Percentiles rank a stretch among this genome's conserved stretches.
These are phyloP conservation scores for Aquilaria sinensis DNA, from an alignment of 345 rosid species.

Conservation along the genomic window DNA sequence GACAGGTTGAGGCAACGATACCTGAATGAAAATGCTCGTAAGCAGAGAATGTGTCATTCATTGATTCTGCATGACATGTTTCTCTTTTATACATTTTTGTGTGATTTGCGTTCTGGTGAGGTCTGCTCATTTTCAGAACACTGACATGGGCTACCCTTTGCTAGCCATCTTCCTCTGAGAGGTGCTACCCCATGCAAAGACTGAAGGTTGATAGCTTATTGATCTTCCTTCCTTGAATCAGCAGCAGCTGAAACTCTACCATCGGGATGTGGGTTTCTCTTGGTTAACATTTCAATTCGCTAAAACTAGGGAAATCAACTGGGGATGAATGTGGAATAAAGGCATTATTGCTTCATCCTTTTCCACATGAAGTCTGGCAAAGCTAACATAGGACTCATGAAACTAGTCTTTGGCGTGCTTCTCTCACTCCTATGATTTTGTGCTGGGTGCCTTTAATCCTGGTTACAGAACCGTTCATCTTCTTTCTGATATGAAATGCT, in stretches of 20 bases:
- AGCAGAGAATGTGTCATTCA: background rate
- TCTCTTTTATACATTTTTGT: background rate
- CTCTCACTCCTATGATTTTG: background rate
- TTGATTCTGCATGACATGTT: background rate
- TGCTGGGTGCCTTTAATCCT: background rate
- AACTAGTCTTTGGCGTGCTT: conserved; percentile 5
- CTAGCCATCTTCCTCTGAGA: background rate
- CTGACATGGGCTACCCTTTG: conserved; percentile 4
- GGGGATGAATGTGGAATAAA: conserved; percentile 4
- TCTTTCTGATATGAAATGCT: conserved; percentile 14
- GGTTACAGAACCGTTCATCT: conserved; percentile 5
- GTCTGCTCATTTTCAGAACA: background rate
- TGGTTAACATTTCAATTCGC: too few species aligned
- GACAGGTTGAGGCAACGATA: conserved; percentile 55
- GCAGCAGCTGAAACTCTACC: too few species aligned
- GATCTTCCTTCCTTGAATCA: too few species aligned
- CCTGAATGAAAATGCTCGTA: conserved; percentile 67
- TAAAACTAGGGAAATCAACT: too few species aligned
- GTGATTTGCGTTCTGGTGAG: background rate
- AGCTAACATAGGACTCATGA: background rate
- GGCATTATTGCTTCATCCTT: background rate
- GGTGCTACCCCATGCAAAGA: background rate
- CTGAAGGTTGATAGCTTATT: too few species aligned
- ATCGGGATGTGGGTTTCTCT: too few species aligned
- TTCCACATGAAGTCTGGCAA: background rate